Evolutionary conservation across 192 early-diverging fungal genomes (phyloP), one percentile per base, ranked within the genome.

Genomic region (Coemansia reversa): DNA sequence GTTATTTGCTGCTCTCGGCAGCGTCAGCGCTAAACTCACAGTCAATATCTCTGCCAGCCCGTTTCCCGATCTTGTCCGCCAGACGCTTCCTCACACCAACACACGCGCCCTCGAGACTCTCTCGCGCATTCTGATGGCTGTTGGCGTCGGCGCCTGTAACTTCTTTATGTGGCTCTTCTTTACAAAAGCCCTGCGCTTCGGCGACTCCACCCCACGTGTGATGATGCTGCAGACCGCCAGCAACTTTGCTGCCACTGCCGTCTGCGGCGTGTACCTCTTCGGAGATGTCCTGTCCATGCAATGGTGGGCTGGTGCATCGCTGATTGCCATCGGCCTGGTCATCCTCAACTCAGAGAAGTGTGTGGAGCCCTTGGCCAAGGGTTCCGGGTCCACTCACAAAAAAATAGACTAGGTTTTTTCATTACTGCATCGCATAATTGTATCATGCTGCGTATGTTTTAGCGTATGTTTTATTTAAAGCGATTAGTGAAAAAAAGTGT

Each of bases 81-180:
- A 63, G 75, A 16, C 28, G 57, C 20, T 74, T 30, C 47, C 82
- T 55, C 14, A 39, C 16, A 32, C 62, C 30, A 42, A 55, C 63
- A 25, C 28, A 2, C 22, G 29, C 29, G 39, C 45, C 22, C 65
- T 66, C 50, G 66, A 55, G 22, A 22, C 61, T 29, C 14, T 61
- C 19, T 42, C 68, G 25, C 83, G 90, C 24, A 60, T 62, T 11
- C 51, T 73, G 9, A 87, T 87, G 58, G 79, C 91, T 58, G 72
- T 56, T 3, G 67, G 85, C 48, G 86, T 91, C n/a, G 83, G 89
- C 25, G 72, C 76, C 14, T 89, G 87, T 50, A 94, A 94, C 63
- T 84, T 89, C 4, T 58, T 87, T 55, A 96, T 96, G 94, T 96
- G 94, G 94, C 86, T 86, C 3, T 74, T 87, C 3, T 94, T 94